Evolutionary conservation across 305 asterid species (phyloP).

Genomic region (Plantago lanceolata): DNA sequence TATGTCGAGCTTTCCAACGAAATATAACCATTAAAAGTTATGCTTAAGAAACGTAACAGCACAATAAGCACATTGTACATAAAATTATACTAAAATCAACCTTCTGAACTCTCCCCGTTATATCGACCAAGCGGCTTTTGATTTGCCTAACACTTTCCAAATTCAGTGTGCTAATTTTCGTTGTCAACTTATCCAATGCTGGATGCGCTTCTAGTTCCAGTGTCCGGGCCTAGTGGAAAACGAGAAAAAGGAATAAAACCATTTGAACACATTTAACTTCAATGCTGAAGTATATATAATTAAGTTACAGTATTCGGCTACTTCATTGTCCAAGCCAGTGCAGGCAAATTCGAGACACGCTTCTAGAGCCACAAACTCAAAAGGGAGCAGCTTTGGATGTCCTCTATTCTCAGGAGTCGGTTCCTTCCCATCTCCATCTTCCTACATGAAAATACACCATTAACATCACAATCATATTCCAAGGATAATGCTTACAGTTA

Average conservation of each 20-base stretch:
- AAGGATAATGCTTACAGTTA: too few species aligned
- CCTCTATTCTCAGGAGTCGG: constrained; percentile 39
- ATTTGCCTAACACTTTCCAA: constrained; percentile 85
- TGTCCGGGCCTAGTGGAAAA: constrained; percentile 49
- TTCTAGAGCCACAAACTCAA: constrained; percentile 83
- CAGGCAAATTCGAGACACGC: constrained; percentile 91
- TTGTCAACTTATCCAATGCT: constrained; percentile 75
- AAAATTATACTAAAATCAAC: constrained; percentile 19
- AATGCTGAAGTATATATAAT: neutral
- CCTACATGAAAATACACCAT: constrained; percentile 34
- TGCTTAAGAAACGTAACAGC: neutral
- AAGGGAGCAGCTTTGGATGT: constrained; percentile 63
- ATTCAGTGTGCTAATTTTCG: constrained; percentile 79
- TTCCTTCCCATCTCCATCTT: constrained; percentile 47
- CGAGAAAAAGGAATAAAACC: neutral
- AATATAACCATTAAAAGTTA: too few species aligned
- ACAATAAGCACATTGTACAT: neutral
- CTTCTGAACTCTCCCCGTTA: constrained; percentile 95
- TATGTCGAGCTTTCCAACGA: too few species aligned
- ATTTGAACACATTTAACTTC: neutral
- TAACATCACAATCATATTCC: neutral
- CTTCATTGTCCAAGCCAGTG: constrained; percentile 71
- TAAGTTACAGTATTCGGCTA: constrained; percentile 22
- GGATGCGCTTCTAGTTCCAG: constrained; percentile 90
- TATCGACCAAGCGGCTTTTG: constrained; percentile 82